phyloP scores from a whole-genome alignment of 2,329 filamentous ascomycete species.

The Dactylellina cionopaga region DNA sequence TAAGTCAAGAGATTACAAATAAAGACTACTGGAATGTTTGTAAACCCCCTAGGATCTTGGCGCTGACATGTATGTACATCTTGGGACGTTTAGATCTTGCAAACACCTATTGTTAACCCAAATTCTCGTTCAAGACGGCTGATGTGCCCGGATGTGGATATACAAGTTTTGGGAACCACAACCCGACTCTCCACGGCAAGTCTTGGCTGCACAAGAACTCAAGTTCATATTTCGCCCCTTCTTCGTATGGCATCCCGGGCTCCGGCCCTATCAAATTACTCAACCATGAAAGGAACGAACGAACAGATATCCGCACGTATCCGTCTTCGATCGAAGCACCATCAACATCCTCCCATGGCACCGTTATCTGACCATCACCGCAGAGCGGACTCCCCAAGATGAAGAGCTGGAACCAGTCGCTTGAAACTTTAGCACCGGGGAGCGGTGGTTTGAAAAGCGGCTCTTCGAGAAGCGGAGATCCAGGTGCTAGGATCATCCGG shows the following conservation, averaged over 20 bases:
- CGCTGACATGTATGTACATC: too few relatives aligned
- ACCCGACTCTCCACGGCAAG: conserved; percentile 21
- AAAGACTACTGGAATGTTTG: neutral
- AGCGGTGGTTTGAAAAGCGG: neutral
- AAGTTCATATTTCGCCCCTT: conserved; percentile 12
- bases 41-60: neutral
- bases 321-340: conserved; percentile 8
- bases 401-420: neutral
- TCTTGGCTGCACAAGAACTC: conserved; percentile 20
- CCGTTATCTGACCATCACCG: conserved; percentile 12
- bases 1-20: neutral
- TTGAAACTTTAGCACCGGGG: neutral
- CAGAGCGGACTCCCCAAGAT: conserved; percentile 18
- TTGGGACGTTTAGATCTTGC: too few relatives aligned
- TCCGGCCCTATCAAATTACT: conserved; percentile 17
- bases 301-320: conserved; percentile 18
- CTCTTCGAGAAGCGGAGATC: conserved; percentile 27
- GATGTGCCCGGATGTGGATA: neutral
- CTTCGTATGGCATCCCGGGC: conserved; percentile 8
- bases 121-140: neutral
- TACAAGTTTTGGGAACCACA: neutral
- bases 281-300: conserved; percentile 12
- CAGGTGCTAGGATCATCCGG: conserved; percentile 1
- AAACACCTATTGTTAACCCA: too few relatives aligned
- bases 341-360: conserved; percentile 23